These are phyloP conservation scores for Neurospora sp. DNA, from an alignment of 495 filamentous ascomycete genomes.

Conservation along the genomic window DNA sequence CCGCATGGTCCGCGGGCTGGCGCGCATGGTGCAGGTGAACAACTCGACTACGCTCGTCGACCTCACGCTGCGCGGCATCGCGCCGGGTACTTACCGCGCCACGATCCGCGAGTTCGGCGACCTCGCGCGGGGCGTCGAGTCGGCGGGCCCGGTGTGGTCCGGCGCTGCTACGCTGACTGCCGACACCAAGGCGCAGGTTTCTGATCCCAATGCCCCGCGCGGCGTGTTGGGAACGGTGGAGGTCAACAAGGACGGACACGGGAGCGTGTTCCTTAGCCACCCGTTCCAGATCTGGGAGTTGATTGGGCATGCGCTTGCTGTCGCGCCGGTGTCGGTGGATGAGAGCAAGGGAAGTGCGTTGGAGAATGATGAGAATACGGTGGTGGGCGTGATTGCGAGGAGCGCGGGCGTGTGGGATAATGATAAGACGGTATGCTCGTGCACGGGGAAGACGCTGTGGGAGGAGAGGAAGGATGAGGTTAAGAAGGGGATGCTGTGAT, in stretches of 20 bases:
- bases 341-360: slow-evolving; percentile 40
- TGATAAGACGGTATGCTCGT: slow-evolving; percentile 90
- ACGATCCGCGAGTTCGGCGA: slow-evolving; percentile 82
- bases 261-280: slow-evolving; percentile 68
- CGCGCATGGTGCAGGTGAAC: slow-evolving; percentile 71
- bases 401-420: slow-evolving; percentile 98
- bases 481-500: slow-evolving; percentile 70
- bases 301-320: slow-evolving; percentile 82
- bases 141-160: slow-evolving; percentile 76
- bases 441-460: slow-evolving; percentile 96
- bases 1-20: slow-evolving; percentile 57
- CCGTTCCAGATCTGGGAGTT: slow-evolving; percentile 88
- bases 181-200: slow-evolving; percentile 7
- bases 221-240: slow-evolving; percentile 67
- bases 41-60: slow-evolving; percentile 72
- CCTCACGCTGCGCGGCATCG: slow-evolving; percentile 76
- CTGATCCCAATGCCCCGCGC: slow-evolving; percentile 24
- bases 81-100: slow-evolving; percentile 69
- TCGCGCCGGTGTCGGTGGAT: slow-evolving; percentile 63
- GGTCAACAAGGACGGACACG: slow-evolving; percentile 57
- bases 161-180: slow-evolving; percentile 7
- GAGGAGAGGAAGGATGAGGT: slow-evolving; percentile 90
- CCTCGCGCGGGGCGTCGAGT: slow-evolving; percentile 70
- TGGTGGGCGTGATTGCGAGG: slow-evolving; percentile 86
- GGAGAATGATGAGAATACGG: slow-evolving; percentile 65